Percentiles rank a stretch among this genome's conserved stretches.
phyloP scores from a whole-genome alignment of 2,329 filamentous ascomycete species.

The Fusarium bactridioides region DNA sequence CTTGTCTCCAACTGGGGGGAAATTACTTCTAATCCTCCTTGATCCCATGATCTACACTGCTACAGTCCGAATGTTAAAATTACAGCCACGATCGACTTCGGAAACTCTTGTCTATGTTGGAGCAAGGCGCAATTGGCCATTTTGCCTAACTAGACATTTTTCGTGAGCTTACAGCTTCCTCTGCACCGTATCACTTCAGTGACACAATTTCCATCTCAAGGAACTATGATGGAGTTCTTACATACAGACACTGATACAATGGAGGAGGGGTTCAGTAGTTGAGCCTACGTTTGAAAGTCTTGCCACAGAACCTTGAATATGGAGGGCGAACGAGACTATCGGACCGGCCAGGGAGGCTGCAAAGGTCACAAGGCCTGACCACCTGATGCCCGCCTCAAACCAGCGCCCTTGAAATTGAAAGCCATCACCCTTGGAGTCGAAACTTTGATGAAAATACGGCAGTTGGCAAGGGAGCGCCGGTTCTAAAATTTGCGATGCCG shows the following conservation, averaged over 20 bases:
- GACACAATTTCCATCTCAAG: fast-evolving
- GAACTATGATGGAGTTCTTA: background rate
- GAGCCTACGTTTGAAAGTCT: too few species aligned
- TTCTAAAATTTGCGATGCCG: background rate
- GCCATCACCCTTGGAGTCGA: background rate
- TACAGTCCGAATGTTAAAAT: background rate
- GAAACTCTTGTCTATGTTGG: fast-evolving
- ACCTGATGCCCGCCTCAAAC: background rate
- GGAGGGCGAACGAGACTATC: background rate
- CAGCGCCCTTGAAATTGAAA: background rate
- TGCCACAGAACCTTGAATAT: background rate
- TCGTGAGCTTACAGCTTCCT: background rate
- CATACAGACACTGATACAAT: background rate
- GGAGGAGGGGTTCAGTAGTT: background rate
- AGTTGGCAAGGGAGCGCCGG: too few species aligned
- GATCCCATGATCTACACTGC: background rate
- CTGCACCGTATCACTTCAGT: background rate
- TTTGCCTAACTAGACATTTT: background rate
- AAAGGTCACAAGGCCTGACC: background rate
- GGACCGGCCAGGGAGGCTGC: background rate
- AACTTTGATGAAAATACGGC: too few species aligned
- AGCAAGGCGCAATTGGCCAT: fast-evolving
- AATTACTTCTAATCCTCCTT: background rate
- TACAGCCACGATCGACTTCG: background rate
- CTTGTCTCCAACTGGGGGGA: background rate